phyloP scores from a whole-genome alignment of 1,284 basidiomycete species.

The Schizophyllum amplum region DNA sequence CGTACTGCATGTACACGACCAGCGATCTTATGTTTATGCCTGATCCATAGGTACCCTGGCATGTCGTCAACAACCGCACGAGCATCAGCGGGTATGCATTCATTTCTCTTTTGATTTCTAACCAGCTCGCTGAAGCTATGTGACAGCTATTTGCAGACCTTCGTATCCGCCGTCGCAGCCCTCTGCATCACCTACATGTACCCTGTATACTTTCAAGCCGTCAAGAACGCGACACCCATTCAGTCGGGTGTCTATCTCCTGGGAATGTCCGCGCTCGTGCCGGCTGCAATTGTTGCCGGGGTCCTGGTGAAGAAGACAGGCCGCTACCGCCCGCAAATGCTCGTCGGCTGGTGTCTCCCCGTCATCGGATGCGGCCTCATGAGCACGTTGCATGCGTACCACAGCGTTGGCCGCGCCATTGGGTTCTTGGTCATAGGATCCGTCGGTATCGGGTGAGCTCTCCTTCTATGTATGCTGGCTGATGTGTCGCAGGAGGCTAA shows the following conservation, averaged over 20 bases:
- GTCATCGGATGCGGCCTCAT: slow-evolving; percentile 3
- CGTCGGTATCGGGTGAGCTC: slow-evolving; percentile 1
- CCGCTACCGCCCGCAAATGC: slow-evolving; percentile 5
- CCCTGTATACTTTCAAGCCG: slow-evolving; percentile 29
- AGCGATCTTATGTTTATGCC: neutral
- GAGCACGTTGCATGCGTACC: slow-evolving; percentile 1
- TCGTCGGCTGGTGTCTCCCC: slow-evolving; percentile 8
- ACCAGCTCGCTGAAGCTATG: neutral
- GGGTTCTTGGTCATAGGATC: neutral
- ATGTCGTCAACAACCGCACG: slow-evolving; percentile 8
- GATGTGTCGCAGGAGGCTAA: neutral
- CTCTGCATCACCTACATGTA: slow-evolving; percentile 1
- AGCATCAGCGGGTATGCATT: slow-evolving; percentile 13
- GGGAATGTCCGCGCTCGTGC: slow-evolving; percentile 23
- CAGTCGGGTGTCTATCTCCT: slow-evolving; percentile 32
- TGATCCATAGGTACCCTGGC: neutral
- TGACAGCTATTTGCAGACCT: neutral
- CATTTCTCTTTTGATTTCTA: neutral
- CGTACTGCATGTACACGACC: neutral
- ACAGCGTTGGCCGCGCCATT: neutral
- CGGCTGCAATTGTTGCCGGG: slow-evolving; percentile 22
- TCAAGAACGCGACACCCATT: slow-evolving; percentile 28
- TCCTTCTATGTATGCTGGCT: neutral
- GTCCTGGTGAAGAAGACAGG: slow-evolving; percentile 3
- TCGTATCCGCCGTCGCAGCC: neutral